Percentiles rank a stretch among this genome's conserved stretches.
Evolutionary conservation across 371 early-diverging fungal species (phyloP).

Genomic region (Haplosporangium sp.): DNA sequence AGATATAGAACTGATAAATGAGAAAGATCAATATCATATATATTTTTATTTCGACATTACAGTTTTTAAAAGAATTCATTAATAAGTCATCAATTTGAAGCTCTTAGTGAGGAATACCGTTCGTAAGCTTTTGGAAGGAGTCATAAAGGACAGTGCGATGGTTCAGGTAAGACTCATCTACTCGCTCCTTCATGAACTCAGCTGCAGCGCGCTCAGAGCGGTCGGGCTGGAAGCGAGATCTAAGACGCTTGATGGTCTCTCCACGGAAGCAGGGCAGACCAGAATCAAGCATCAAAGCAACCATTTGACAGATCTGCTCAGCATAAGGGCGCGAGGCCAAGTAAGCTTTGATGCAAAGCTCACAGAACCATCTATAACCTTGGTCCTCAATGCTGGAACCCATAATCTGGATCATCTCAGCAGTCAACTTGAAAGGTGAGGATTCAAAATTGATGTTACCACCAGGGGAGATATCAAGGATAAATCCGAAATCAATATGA

Average conservation of each 20-base stretch:
- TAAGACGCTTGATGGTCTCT: constrained; percentile 88
- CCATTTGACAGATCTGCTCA: constrained; percentile 92
- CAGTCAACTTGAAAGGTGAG: constrained; percentile 99
- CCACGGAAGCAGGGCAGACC: constrained; percentile 99
- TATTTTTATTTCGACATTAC: background rate
- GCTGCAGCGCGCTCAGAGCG: constrained; percentile 93
- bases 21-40: background rate
- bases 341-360: constrained; percentile 93
- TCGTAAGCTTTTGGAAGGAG: constrained; percentile 90
- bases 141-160: constrained; percentile 88
- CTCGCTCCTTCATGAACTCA: constrained; percentile 89
- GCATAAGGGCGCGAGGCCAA: constrained; percentile 91
- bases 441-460: constrained; percentile 96
- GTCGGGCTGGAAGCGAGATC: constrained; percentile 93
- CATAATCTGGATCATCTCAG: constrained; percentile 98
- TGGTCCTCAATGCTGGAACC: constrained; percentile 89
- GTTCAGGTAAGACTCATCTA: constrained; percentile 93
- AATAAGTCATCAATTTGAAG: background rate
- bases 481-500: constrained; percentile 99
- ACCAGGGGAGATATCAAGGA: constrained; percentile 99
- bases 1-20: no score
- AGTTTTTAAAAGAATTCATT: background rate
- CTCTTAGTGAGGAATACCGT: constrained; percentile 70
- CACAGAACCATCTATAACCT: constrained; percentile 88
- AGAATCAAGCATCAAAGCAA: constrained; percentile 94